phyloP scores from a whole-genome alignment of 2,329 filamentous ascomycete genomes.

The Camptophora hylomeconis region DNA sequence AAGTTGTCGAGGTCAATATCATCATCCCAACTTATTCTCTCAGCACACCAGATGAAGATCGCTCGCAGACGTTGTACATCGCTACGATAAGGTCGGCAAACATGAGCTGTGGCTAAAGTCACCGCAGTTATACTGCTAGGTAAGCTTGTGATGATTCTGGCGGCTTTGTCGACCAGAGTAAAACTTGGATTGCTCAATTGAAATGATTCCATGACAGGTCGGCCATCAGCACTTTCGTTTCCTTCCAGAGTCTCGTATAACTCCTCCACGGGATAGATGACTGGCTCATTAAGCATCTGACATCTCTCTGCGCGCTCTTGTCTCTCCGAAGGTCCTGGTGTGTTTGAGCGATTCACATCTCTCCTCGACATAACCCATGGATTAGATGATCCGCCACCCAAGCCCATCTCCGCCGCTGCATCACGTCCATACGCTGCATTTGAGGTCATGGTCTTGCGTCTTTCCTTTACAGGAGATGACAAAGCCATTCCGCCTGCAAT shows the following conservation, averaged over 20 bases:
- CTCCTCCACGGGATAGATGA: conserved; percentile 80
- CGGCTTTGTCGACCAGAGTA: conserved; percentile 85
- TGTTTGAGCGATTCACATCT: conserved; percentile 91
- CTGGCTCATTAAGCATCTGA: conserved; percentile 84
- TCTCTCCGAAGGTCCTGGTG: conserved; percentile 76
- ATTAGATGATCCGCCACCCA: conserved; percentile 37
- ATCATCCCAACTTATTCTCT: conserved; percentile 90
- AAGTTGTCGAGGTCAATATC: conserved; percentile 61
- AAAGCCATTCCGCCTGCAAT: conserved; percentile 38
- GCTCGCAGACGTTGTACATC: conserved; percentile 85
- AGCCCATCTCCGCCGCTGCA: conserved; percentile 56
- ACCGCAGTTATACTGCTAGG: conserved; percentile 71
- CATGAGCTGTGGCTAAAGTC: conserved; percentile 75
- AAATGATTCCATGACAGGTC: conserved; percentile 61
- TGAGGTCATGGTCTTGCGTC: conserved; percentile 20
- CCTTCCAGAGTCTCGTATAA: conserved; percentile 75
- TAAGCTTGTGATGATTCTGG: conserved; percentile 73
- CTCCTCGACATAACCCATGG: conserved; percentile 98
- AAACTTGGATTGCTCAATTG: conserved; percentile 62
- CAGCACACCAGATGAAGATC: conserved; percentile 96
- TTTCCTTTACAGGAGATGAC: conserved; percentile 3
- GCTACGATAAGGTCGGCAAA: conserved; percentile 86
- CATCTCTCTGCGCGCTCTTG: conserved; percentile 77
- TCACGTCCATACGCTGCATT: conserved; percentile 30
- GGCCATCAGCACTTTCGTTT: conserved; percentile 75